Conservation (phyloP, 371 early-diverging fungal genomes). For the Syncephalastrum racemosum region DNA sequence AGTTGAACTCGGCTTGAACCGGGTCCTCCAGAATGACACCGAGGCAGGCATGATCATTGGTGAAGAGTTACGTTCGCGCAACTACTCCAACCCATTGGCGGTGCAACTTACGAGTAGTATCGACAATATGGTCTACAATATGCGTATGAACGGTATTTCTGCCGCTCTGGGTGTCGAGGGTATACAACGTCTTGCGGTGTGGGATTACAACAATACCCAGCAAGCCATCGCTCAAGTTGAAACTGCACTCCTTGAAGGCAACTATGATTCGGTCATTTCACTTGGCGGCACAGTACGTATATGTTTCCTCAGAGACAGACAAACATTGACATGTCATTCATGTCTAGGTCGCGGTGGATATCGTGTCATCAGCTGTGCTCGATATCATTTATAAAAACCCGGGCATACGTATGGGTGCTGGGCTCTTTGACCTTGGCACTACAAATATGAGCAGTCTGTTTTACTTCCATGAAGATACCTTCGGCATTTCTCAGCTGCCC, state of each 20-base stretch:
- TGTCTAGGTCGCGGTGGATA: slow-evolving; percentile 14
- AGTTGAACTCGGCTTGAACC: slow-evolving; percentile 26
- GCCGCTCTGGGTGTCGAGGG: background rate
- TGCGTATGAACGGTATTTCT: slow-evolving; percentile 4
- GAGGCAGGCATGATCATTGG: slow-evolving; percentile 38
- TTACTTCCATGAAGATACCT: slow-evolving; percentile 23
- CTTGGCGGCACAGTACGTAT: slow-evolving; percentile 24
- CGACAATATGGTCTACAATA: slow-evolving; percentile 2
- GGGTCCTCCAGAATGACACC: slow-evolving; percentile 47
- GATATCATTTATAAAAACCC: slow-evolving; percentile 19
- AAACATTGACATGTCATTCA: slow-evolving; percentile 6
- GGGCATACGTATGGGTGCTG: slow-evolving; percentile 20
- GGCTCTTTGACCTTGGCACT: slow-evolving; percentile 23
- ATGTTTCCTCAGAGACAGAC: background rate
- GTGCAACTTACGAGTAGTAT: slow-evolving; percentile 12
- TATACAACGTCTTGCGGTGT: slow-evolving; percentile 1
- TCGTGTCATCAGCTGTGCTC: slow-evolving; percentile 23
- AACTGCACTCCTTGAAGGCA: background rate
- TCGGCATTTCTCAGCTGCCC: slow-evolving; percentile 43
- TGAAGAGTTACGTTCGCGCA: slow-evolving; percentile 27
- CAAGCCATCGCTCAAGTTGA: slow-evolving; percentile 7
- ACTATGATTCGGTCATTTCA: slow-evolving; percentile 30
- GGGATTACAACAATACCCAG: slow-evolving; percentile 5
- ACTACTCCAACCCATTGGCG: slow-evolving; percentile 11
- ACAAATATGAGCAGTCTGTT: slow-evolving; percentile 27